Conservation (phyloP, 1,284 basidiomycete species). For the Cryptococcus sp. region DNA sequence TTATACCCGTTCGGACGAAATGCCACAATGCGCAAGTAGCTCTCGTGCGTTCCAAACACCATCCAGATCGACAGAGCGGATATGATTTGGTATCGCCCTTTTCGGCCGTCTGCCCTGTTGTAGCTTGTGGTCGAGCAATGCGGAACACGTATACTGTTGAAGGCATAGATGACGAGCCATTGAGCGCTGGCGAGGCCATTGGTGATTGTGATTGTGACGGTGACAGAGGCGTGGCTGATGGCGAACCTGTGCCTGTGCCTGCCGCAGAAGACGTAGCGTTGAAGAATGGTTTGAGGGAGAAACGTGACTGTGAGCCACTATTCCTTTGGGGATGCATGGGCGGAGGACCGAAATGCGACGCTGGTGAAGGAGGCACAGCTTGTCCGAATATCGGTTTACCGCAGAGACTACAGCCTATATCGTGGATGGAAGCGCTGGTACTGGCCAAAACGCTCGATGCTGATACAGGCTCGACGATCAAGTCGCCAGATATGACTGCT, state of each 20-base stretch:
- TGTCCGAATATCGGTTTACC: slow-evolving; percentile 56
- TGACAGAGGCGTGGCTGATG: slow-evolving; percentile 29
- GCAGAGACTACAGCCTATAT: slow-evolving; percentile 68
- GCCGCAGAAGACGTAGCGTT: slow-evolving; percentile 28
- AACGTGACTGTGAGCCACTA: slow-evolving; percentile 24
- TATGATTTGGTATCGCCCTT: slow-evolving; percentile 55
- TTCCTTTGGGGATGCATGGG: slow-evolving; percentile 27
- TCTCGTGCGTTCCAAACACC: slow-evolving; percentile 60
- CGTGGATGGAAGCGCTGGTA: slow-evolving; percentile 29
- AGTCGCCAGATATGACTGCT: slow-evolving; percentile 83
- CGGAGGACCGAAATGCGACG: slow-evolving; percentile 36
- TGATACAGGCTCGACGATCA: slow-evolving; percentile 81
- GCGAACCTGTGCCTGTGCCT: slow-evolving; percentile 20
- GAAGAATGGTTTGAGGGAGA: slow-evolving; percentile 48
- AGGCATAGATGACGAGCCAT: slow-evolving; percentile 11
- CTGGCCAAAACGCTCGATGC: slow-evolving; percentile 28
- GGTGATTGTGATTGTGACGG: slow-evolving; percentile 35
- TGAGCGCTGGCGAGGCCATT: slow-evolving; percentile 29
- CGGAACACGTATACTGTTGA: slow-evolving; percentile 52
- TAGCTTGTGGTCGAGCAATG: slow-evolving; percentile 35
- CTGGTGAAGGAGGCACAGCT: slow-evolving; percentile 20
- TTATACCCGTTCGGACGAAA: slow-evolving; percentile 75
- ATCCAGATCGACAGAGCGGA: slow-evolving; percentile 69
- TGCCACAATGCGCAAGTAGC: slow-evolving; percentile 90
- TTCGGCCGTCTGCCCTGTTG: slow-evolving; percentile 35